Evolutionary conservation across 768 basidiomycete species (phyloP).

Genomic region (Favolaschia claudopus): DNA sequence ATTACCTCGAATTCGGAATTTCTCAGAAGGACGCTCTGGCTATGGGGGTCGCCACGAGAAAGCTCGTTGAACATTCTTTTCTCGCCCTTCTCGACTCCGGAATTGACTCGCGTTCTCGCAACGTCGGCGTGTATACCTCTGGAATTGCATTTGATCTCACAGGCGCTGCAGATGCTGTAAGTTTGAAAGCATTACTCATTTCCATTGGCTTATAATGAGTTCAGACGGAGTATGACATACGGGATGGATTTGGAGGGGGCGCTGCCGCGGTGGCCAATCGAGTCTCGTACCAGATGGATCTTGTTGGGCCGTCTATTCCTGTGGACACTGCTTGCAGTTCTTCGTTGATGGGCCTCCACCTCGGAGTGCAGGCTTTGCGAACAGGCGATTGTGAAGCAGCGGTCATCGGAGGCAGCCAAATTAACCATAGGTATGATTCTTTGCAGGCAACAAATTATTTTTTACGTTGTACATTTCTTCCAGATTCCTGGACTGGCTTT

Average conservation of each 20-base stretch:
- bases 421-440: conserved; percentile 45
- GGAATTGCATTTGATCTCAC: conserved; percentile 28
- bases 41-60: conserved; percentile 44
- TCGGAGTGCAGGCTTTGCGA: conserved; percentile 53
- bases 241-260: conserved; percentile 42
- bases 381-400: conserved; percentile 57
- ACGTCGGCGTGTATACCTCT: conserved; percentile 51
- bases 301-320: conserved; percentile 56
- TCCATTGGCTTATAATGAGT: not conserved
- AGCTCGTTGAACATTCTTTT: conserved; percentile 48
- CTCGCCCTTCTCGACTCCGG: conserved; percentile 55
- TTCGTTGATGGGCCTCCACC: conserved; percentile 54
- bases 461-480: not conserved
- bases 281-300: conserved; percentile 50
- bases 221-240: conserved; percentile 44
- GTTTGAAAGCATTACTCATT: conserved; percentile 13
- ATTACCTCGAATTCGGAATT: conserved; percentile 49
- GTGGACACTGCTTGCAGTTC: conserved; percentile 61
- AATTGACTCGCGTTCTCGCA: conserved; percentile 51
- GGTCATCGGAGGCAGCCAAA: conserved; percentile 53
- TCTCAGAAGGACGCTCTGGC: conserved; percentile 41
- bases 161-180: conserved; percentile 37
- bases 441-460: not conserved
- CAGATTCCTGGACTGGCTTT: conserved; percentile 44
- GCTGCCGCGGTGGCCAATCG: conserved; percentile 49